phyloP scores from a whole-genome alignment of 1,284 basidiomycete species.

The Takashimella koratensis region DNA sequence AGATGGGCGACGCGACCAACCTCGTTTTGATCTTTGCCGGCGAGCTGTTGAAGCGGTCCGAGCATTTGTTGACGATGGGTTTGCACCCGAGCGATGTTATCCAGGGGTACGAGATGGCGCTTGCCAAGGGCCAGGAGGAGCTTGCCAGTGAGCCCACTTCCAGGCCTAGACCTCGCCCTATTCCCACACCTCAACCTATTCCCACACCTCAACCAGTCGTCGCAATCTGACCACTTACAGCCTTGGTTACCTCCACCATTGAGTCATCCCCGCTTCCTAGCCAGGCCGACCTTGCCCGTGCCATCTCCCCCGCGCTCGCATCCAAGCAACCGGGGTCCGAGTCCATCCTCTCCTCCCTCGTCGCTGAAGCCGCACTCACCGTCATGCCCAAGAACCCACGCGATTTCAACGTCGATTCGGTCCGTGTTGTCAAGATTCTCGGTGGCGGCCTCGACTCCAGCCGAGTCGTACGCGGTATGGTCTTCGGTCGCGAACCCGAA shows the following conservation, averaged over 20 bases:
- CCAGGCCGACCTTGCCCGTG: constrained; percentile 67
- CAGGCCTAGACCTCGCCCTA: not conserved
- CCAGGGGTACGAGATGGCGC: constrained; percentile 93
- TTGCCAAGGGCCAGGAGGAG: constrained; percentile 76
- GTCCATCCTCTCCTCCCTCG: constrained; percentile 73
- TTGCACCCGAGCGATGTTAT: constrained; percentile 93
- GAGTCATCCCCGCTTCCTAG: constrained; percentile 68
- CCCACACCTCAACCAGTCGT: constrained; percentile 56
- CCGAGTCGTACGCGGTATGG: constrained; percentile 94
- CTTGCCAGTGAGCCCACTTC: constrained; percentile 70
- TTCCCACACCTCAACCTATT: not conserved
- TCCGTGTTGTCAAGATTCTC: constrained; percentile 98
- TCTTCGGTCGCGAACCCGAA: constrained; percentile 93
- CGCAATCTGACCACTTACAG: no score
- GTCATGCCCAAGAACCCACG: constrained; percentile 86
- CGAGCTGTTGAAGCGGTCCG: constrained; percentile 91
- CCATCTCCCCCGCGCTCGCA: constrained; percentile 86
- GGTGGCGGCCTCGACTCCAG: constrained; percentile 81
- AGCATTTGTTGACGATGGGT: constrained; percentile 90
- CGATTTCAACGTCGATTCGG: constrained; percentile 96
- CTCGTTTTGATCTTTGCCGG: constrained; percentile 93
- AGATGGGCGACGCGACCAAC: constrained; percentile 97
- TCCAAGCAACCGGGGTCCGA: constrained; percentile 97
- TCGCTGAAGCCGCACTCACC: constrained; percentile 85
- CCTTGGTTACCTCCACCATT: constrained; percentile 31